Evolutionary conservation across 2,329 filamentous ascomycete species (phyloP).

Genomic region (Fusarium coicis): DNA sequence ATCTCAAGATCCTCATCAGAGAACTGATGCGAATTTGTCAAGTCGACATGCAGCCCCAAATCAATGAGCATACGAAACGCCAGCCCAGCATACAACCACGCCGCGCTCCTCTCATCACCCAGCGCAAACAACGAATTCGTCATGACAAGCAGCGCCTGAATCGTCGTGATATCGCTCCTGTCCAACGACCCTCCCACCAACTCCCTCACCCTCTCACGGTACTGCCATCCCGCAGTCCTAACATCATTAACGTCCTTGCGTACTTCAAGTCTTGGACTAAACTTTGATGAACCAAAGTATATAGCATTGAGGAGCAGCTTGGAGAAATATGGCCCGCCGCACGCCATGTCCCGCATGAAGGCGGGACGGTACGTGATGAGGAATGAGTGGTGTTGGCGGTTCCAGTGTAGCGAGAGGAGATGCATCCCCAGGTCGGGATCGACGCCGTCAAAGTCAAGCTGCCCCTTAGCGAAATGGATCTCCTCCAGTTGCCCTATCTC

Average conservation of each 20-base stretch:
- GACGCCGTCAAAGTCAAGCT: constrained; percentile 66
- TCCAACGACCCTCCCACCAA: constrained; percentile 59
- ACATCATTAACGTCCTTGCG: constrained; percentile 58
- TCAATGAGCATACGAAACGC: constrained; percentile 54
- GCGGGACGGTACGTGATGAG: constrained; percentile 62
- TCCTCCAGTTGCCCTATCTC: constrained; percentile 58
- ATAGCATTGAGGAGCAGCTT: constrained; percentile 67
- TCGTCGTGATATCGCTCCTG: constrained; percentile 62
- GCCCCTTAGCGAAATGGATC: constrained; percentile 56
- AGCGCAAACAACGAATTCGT: constrained; percentile 61
- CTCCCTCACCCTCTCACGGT: constrained; percentile 57
- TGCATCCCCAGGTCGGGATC: constrained; percentile 63
- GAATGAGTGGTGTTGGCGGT: constrained; percentile 60
- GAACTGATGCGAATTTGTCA: neutral
- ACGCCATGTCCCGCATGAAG: constrained; percentile 65
- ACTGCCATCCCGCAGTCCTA: constrained; percentile 60
- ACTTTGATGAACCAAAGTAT: constrained; percentile 55
- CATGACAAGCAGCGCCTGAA: constrained; percentile 64
- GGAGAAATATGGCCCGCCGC: constrained; percentile 66
- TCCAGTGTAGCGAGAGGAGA: constrained; percentile 63
- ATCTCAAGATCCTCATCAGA: constrained; percentile 34
- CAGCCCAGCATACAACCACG: constrained; percentile 66
- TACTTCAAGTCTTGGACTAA: constrained; percentile 57
- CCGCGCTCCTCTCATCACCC: constrained; percentile 61
- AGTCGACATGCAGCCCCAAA: constrained; percentile 56